A percentile compares a stretch with the other conserved stretches of the same genome.
Conservation (phyloP, 2,329 filamentous ascomycete species). For the Aspergillus pseudoterreus region DNA sequence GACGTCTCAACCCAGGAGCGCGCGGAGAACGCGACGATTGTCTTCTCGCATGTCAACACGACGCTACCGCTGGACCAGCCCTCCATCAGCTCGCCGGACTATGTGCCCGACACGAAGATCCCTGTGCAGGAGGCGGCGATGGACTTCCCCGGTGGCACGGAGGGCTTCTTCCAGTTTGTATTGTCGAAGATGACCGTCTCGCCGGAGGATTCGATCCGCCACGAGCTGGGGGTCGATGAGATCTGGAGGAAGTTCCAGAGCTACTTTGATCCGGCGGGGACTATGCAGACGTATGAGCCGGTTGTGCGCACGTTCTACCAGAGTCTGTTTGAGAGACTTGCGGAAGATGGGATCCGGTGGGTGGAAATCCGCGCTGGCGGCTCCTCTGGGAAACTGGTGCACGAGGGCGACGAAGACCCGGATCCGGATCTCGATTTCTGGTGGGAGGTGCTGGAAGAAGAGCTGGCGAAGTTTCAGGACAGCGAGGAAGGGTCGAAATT, state of each 20-base stretch:
- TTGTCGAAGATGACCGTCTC: conserved; percentile 68
- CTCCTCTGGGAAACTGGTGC: conserved; percentile 63
- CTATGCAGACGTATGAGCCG: conserved; percentile 79
- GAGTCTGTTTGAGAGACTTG: conserved; percentile 64
- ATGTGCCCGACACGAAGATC: conserved; percentile 56
- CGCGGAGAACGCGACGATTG: conserved; percentile 54
- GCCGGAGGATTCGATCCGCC: conserved; percentile 66
- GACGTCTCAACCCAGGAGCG: conserved; percentile 51
- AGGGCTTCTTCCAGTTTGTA: conserved; percentile 72
- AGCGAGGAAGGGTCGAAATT: conserved; percentile 68
- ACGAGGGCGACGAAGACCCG: conserved; percentile 62
- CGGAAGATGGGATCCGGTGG: conserved; percentile 76
- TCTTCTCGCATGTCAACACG: conserved; percentile 57
- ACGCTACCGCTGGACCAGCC: conserved; percentile 22
- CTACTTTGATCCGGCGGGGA: conserved; percentile 68
- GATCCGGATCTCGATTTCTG: conserved; percentile 66
- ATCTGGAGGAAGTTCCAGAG: conserved; percentile 78
- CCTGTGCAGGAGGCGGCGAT: conserved; percentile 60
- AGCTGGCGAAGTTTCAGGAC: conserved; percentile 68
- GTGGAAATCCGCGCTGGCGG: conserved; percentile 77
- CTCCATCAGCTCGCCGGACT: conserved; percentile 31
- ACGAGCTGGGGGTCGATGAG: conserved; percentile 77
- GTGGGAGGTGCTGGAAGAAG: conserved; percentile 63
- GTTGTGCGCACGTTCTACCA: conserved; percentile 73
- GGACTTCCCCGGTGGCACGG: conserved; percentile 66